These are phyloP conservation scores for Thelephora terrestris DNA, from an alignment of 1,284 basidiomycete species.

Conservation along the genomic window DNA sequence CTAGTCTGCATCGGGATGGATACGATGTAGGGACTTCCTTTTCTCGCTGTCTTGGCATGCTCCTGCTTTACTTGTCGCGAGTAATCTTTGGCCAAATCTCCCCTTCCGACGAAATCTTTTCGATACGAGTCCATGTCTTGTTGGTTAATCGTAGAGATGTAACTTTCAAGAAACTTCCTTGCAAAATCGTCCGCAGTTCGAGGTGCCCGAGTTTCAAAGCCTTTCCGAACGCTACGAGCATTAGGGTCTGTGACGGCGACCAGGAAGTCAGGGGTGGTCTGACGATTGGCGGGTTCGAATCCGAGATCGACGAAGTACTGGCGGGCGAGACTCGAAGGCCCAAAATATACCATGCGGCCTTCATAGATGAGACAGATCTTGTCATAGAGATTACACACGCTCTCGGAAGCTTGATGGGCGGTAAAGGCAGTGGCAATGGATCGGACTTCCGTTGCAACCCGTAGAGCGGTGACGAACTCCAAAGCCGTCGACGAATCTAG, in stretches of 20 bases:
- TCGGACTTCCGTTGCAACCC: conserved; percentile 43
- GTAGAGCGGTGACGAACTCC: conserved; percentile 46
- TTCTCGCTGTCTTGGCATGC: conserved; percentile 28
- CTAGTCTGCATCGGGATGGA: conserved; percentile 43
- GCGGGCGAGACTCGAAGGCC: conserved; percentile 39
- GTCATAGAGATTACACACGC: conserved; percentile 41
- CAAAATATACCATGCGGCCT: conserved; percentile 59
- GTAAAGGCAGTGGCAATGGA: conserved; percentile 42
- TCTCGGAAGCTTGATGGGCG: conserved; percentile 53
- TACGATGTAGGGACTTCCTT: conserved; percentile 22
- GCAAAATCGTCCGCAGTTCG: conserved; percentile 41
- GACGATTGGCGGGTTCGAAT: conserved; percentile 41
- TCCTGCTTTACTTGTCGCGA: conserved; percentile 40
- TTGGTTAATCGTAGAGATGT: conserved; percentile 29
- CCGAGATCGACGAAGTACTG: conserved; percentile 56
- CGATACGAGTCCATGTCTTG: conserved; percentile 37
- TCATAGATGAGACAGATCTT: conserved; percentile 56
- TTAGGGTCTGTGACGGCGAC: conserved; percentile 39
- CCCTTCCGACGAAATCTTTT: conserved; percentile 24
- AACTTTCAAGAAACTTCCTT: conserved; percentile 34
- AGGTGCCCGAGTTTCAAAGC: conserved; percentile 34
- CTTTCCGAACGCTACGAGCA: conserved; percentile 33
- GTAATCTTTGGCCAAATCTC: conserved; percentile 28
- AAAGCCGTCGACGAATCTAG: conserved; percentile 44
- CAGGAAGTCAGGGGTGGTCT: conserved; percentile 55